Evolutionary conservation across 2,329 filamentous ascomycete genomes (phyloP), one percentile per base, ranked within the genome.

Genomic region (Exophiala xenobiotica): DNA sequence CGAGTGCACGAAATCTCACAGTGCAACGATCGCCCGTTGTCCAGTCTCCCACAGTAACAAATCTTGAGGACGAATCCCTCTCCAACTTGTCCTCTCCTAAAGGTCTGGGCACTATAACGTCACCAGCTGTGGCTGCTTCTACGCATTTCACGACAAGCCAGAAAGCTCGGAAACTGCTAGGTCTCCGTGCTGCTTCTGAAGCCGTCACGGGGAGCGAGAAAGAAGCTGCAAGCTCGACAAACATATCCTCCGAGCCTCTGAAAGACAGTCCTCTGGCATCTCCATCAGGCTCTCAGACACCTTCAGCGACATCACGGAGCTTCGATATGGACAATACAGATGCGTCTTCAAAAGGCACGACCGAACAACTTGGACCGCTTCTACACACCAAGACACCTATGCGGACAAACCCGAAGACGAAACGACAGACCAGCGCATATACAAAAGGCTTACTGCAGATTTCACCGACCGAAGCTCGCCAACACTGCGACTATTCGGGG

Each of bases 391-490:
- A 79, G 26, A 70, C 71, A 4, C 68, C 71, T 1, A 71, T 73
- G 14, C 73, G 72, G 37, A 69, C 70, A 2, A 70, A 69, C 8
- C 70, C 72, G 41, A 91, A 92, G 70, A 82, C 84, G 45, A 99
- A 99, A 74, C 95, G 97, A 67, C 86, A 90, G 51, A 99, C 93
- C 0, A 96, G 91, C 64, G 93, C 93, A 1, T 99, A 97, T 70
- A 88, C 85, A 14, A 86, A 88, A 23, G 93, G 93, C 0, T 74
- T 97, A 33, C 80, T 88, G 61, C 90, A 91, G 69, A 87, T 92
- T 54, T 74, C 81, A 0, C 93, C 93, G 0, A 78, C 83, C 49
- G 89, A 96, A 66, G 90, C 92, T 54, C 93, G 96, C 70, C 75
- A 83, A 56, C 84, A 83, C 55, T 92, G 90, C 49, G 92, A 99